Evolutionary conservation across 2,329 filamentous ascomycete species (phyloP), one percentile per base, ranked within the genome.

Genomic region (Aspergillus quadricinctus): DNA sequence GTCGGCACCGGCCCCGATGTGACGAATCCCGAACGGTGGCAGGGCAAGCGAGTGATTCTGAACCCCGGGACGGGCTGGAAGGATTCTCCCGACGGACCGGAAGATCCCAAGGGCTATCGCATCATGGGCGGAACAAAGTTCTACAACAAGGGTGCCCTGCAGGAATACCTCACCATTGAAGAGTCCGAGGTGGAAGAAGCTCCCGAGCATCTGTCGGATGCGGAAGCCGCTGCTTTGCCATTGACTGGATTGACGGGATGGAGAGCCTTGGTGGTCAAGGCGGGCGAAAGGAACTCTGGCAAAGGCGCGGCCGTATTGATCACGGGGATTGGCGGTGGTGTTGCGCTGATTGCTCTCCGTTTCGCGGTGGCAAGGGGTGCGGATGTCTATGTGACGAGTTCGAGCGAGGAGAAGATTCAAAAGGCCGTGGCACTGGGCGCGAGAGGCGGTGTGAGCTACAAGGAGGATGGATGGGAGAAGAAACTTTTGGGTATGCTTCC

Each of bases 291-390:
- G 49, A 79, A 79, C 55, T 71, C 75, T 17, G 62, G 69, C 4
- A 64, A 72, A 0, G 90, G 90, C 2, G 77, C 83, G 59, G 96
- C 95, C 68, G 80, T 97, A 3, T 78, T 97, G 31, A 77, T 97
- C 45, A 97, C 93, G 4, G 93, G 93, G 0, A 95, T 97, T 72
- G 93, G 93, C 0, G 93, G 93, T 37, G 93, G 93, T 46, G 93
- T 97, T 1, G 93, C 93, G 35, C 77, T 97, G 54, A 87, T 90
- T 78, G 88, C 83, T 5, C 77, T 97, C 64, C 81, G 90, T 71
- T 96, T 96, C 74, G 92, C 85, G 10, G 85, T 87, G 11, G 90
- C 84, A 9, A 76, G 85, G 62, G 89, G 91, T 40, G 84, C 87
- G 65, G 85, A 87, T 70, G 88, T 93, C n/a, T 96, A 81, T 69